Conservation (phyloP, 2,329 filamentous ascomycete genomes). For the Pseudogymnoascus sp. region DNA sequence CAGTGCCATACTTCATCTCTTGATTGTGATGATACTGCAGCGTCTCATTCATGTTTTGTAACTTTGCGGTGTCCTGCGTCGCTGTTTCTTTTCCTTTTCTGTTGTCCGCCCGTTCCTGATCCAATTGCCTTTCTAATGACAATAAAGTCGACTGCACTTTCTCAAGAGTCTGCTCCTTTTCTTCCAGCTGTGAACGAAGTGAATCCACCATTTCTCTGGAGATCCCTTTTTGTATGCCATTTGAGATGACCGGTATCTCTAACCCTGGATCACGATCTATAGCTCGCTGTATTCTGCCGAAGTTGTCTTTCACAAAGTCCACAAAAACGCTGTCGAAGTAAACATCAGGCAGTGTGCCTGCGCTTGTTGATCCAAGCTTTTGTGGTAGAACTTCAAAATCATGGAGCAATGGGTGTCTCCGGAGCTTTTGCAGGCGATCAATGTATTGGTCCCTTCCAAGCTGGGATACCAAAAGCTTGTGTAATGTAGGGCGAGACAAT, state of each 20-base stretch:
- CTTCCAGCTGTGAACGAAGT: constrained; percentile 65
- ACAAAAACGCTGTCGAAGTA: constrained; percentile 82
- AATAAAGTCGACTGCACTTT: constrained; percentile 38
- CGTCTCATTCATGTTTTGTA: constrained; percentile 52
- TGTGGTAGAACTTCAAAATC: constrained; percentile 85
- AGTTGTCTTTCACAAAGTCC: constrained; percentile 94
- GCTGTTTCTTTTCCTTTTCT: constrained; percentile 53
- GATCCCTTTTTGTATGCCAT: constrained; percentile 78
- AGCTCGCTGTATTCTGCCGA: constrained; percentile 71
- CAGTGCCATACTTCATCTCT: constrained; percentile 44
- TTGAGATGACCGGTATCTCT: constrained; percentile 72
- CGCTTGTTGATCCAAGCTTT: constrained; percentile 44
- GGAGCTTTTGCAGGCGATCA: constrained; percentile 67
- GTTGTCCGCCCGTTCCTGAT: constrained; percentile 67
- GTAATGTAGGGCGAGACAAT: constrained; percentile 70
- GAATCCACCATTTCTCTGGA: constrained; percentile 90
- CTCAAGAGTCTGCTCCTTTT: constrained; percentile 51
- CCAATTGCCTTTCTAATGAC: constrained; percentile 45
- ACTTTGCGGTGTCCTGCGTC: constrained; percentile 40
- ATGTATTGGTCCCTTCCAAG: constrained; percentile 83
- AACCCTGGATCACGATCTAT: constrained; percentile 86
- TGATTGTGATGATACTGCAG: constrained; percentile 62
- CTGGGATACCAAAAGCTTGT: constrained; percentile 65
- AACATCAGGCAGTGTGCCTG: constrained; percentile 61
- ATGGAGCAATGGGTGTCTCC: constrained; percentile 68